phyloP scores from a whole-genome alignment of 1,284 basidiomycete species.

The Ceratobasidium sp. region DNA sequence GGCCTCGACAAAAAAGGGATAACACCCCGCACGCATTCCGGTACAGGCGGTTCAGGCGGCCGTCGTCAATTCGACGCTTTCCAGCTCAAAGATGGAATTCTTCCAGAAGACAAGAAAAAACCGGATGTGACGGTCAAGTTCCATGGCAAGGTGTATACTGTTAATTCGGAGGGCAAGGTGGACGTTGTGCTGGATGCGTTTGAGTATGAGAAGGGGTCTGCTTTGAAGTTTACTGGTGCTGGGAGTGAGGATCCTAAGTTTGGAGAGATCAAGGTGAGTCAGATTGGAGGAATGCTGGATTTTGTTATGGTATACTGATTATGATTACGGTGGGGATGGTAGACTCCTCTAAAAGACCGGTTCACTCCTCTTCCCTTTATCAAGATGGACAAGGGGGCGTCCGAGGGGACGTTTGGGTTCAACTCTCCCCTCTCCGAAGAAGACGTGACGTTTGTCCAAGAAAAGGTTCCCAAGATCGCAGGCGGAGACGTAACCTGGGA shows the following conservation, averaged over 20 bases:
- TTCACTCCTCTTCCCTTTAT: conserved; percentile 81
- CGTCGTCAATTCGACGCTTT: conserved; percentile 86
- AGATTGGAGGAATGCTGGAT: no score
- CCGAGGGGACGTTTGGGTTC: conserved; percentile 62
- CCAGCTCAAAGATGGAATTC: conserved; percentile 71
- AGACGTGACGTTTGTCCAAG: conserved; percentile 73
- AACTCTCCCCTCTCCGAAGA: conserved; percentile 74
- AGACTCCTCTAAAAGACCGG: conserved; percentile 83
- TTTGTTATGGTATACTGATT: conserved; percentile 50
- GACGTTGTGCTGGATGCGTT: conserved; percentile 71
- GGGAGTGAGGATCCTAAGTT: conserved; percentile 71
- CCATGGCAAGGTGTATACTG: conserved; percentile 64
- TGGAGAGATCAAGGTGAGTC: conserved; percentile 79
- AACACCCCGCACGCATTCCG: conserved; percentile 62
- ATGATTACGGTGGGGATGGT: no score
- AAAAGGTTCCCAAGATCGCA: conserved; percentile 72
- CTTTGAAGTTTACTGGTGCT: conserved; percentile 77
- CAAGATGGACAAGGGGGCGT: conserved; percentile 73
- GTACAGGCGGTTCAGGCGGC: conserved; percentile 50
- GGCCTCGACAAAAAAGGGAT: conserved; percentile 72
- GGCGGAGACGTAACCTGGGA: conserved; percentile 73
- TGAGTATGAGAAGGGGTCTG: conserved; percentile 77
- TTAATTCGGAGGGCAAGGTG: conserved; percentile 75
- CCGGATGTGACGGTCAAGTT: conserved; percentile 57
- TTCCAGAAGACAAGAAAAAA: conserved; percentile 51